phyloP scores from a whole-genome alignment of 495 filamentous ascomycete genomes.

The Barbatosphaeria neglecta region DNA sequence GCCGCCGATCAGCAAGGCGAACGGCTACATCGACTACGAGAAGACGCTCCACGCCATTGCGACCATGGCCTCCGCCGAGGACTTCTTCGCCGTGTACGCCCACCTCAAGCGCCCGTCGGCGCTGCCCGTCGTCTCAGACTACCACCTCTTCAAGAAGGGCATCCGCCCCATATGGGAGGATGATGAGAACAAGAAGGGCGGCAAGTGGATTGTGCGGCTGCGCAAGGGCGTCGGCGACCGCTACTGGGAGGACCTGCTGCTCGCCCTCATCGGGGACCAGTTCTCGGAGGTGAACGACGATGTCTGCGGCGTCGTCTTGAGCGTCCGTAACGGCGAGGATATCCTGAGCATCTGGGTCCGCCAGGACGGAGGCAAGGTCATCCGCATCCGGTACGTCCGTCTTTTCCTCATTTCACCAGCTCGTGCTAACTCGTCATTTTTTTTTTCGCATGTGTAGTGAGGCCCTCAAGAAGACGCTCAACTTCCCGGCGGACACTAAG shows the following conservation, averaged over 20 bases:
- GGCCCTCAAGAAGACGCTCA: constrained; percentile 80
- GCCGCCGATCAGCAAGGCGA: constrained; percentile 77
- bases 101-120: constrained; percentile 83
- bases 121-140: constrained; percentile 88
- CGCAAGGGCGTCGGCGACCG: constrained; percentile 95
- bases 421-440: no score
- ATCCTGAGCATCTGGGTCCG: constrained; percentile 96
- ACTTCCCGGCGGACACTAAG: constrained; percentile 76
- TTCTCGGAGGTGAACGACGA: constrained; percentile 90
- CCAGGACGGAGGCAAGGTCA: constrained; percentile 79
- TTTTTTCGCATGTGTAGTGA: constrained; percentile 60
- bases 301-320: constrained; percentile 87
- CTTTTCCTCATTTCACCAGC: constrained; percentile 2
- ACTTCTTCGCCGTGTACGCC: constrained; percentile 85
- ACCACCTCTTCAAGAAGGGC: constrained; percentile 95
- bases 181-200: constrained; percentile 87
- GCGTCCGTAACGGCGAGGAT: constrained; percentile 89
- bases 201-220: constrained; percentile 91
- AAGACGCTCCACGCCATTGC: constrained; percentile 87
- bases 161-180: constrained; percentile 98
- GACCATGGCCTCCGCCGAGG: constrained; percentile 68
- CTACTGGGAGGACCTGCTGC: constrained; percentile 92
- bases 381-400: constrained; percentile 78
- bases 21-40: constrained; percentile 89
- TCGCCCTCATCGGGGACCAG: constrained; percentile 89